A percentile compares a stretch with the other conserved stretches of the same genome.
Conservation (phyloP, 176 grass and related monocot genomes). For the Chrysopogon serrulatus region DNA sequence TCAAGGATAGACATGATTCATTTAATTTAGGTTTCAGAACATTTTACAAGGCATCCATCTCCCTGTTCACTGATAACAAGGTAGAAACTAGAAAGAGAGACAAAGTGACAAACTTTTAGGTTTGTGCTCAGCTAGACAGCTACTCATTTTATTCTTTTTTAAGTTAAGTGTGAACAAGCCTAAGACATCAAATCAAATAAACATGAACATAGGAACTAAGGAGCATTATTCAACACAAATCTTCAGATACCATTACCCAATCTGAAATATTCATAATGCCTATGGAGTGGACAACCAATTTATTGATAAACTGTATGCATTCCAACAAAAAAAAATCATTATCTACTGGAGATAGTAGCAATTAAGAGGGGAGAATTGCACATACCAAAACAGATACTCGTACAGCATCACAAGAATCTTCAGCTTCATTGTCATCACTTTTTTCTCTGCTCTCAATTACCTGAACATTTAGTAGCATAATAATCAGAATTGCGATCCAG, state of each 20-base stretch:
- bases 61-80: not conserved
- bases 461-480: conserved; percentile 35
- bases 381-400: conserved; percentile 88
- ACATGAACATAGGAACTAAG: not conserved
- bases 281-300: not conserved
- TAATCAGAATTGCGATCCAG: not conserved
- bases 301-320: not conserved
- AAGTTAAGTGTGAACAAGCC: not conserved
- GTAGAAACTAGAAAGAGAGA: not conserved
- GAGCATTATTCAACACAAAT: not conserved
- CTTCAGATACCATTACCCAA: not conserved
- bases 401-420: conserved; percentile 81
- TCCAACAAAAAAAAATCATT: conserved; percentile 4
- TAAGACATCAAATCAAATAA: not conserved
- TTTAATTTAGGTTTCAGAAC: not conserved
- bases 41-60: not conserved
- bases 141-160: not conserved
- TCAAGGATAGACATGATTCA: not conserved
- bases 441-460: conserved; percentile 89
- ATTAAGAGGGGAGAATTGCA: conserved; percentile 18
- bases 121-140: not conserved
- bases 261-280: not conserved
- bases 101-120: not conserved
- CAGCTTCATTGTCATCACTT: conserved; percentile 47
- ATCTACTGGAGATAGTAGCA: not conserved